Evolutionary conservation across 2,329 filamentous ascomycete species (phyloP).

Genomic region (Neofusicoccum laricinum): DNA sequence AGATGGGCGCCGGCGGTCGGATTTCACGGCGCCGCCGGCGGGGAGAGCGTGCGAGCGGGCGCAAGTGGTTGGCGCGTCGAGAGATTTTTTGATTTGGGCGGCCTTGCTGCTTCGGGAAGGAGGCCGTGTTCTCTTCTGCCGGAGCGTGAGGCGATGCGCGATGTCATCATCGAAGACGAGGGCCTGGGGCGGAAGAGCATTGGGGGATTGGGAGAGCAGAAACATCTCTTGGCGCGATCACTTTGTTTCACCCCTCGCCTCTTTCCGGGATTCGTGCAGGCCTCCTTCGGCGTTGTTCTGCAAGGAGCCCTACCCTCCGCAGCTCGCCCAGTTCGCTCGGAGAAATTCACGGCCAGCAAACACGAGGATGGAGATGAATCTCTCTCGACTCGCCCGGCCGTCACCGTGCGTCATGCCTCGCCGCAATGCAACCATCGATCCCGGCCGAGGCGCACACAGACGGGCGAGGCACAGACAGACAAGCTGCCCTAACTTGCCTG

Average conservation of each 20-base stretch:
- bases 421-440: not conserved
- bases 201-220: no score
- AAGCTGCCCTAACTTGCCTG: constrained; percentile 1
- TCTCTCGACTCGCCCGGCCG: no score
- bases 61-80: not conserved
- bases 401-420: no score
- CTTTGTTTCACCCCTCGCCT: no score
- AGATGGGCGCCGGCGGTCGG: not conserved
- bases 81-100: not conserved
- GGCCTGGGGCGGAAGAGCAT: no score
- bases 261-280: no score
- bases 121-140: not conserved
- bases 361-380: no score
- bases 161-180: not conserved
- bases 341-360: no score
- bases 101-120: not conserved
- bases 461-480: not conserved
- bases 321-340: no score
- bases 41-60: not conserved
- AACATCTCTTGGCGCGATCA: no score
- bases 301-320: no score
- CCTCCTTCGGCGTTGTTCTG: no score
- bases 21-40: not conserved
- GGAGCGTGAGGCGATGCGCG: not conserved
- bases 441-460: not conserved